Base-by-base conservation (phyloP, 345 rosid genomes). In the Gossypium australe region DNA sequence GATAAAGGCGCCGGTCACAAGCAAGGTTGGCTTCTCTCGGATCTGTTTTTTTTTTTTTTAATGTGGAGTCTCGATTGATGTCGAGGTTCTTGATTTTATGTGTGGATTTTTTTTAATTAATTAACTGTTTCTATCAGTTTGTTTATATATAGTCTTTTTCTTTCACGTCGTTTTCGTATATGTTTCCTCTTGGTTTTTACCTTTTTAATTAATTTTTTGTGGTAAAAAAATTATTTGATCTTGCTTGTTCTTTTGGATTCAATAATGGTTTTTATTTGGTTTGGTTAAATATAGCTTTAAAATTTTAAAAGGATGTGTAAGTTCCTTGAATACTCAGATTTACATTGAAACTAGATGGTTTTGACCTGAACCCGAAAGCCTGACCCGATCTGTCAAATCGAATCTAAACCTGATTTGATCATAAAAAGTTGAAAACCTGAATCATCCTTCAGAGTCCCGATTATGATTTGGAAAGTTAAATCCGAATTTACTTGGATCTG, bases 1-100 rank as follows among this genome's bases (percentile, higher is more conserved):
- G 87, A 84, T 0, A 82, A 86, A 75, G 88, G 89, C 78, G 88
- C 89, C 12, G 90, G 88, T 59, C 89, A 89, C 83, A 89, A 84
- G 73, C 93, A 89, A 87, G 93, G 93, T 81, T 6, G 24, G 13
- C 10, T 67, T 57, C 85, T 65, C 13, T 58, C 45, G 51, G 71
- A 75, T 66, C 72, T 66, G 43, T 22, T 25, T 25, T 4, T 10
- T 65, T 18, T 65, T 44, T 4, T 43, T 43, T 45, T 45, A 20
- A 2, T 45, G 17, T 45, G 16, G 2, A 58, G 17, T 58, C 34
- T 70, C 9, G 0, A 29, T 3, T 53, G 62, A 52, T 61, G 25
- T 58, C 38, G 17, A 17, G 16, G 38, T 58, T 58, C 34, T 22
- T 22, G 24, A 58, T 3, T 22, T 22, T 58, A 57, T 57, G 16